Evolutionary conservation across 331 rosid genomes (phyloP).

Genomic region (Acacia pycnantha): DNA sequence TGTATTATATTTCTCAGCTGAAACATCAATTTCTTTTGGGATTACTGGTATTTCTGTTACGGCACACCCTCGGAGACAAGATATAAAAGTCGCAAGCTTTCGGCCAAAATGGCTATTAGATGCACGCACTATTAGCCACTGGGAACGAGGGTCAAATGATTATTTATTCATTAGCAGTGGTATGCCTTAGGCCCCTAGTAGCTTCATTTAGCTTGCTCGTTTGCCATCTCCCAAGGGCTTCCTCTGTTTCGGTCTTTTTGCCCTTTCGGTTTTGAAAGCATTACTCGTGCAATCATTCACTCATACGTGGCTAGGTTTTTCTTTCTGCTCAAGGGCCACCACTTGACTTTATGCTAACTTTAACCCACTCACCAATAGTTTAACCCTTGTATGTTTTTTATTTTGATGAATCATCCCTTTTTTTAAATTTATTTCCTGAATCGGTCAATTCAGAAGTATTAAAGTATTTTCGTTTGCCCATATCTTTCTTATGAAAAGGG

Average conservation of each 20-base stretch:
- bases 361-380: neutral
- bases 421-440: neutral
- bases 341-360: neutral
- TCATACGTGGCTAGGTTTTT: neutral
- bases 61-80: neutral
- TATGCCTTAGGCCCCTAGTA: neutral
- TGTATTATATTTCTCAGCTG: neutral
- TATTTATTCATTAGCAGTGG: neutral
- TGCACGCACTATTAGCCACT: neutral
- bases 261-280: constrained; percentile 29
- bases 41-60: neutral
- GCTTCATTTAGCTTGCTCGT: neutral
- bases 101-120: neutral
- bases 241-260: neutral
- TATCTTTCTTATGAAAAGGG: neutral
- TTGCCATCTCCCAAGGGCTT: constrained; percentile 14
- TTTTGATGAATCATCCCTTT: neutral
- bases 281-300: neutral
- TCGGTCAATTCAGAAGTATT: neutral
- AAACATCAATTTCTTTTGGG: neutral
- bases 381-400: neutral
- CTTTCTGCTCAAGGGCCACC: neutral
- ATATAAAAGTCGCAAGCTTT: neutral
- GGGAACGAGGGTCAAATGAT: neutral
- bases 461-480: neutral